Percentiles rank a stretch among this genome's conserved stretches.
Conservation (phyloP, 2,329 filamentous ascomycete genomes). For the Teratosphaeria pseudoeucalypti region DNA sequence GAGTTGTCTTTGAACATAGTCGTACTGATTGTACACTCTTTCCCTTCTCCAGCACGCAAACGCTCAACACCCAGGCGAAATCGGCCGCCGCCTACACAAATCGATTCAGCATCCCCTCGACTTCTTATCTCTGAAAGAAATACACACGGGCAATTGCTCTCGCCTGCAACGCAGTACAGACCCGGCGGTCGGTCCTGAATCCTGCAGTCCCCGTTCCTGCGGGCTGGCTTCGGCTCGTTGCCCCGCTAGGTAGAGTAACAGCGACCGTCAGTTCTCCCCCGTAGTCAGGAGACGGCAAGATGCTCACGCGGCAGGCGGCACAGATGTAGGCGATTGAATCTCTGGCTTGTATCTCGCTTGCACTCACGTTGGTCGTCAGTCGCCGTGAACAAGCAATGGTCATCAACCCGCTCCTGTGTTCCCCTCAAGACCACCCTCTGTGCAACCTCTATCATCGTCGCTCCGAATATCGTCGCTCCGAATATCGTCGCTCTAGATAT, state of each 20-base stretch:
- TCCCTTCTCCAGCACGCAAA: neutral
- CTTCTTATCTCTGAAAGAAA: neutral
- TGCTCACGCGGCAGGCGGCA: neutral
- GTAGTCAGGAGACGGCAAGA: neutral
- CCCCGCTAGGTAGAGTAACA: neutral
- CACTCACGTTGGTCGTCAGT: too few relatives aligned
- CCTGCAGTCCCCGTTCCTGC: neutral
- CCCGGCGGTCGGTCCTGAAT: neutral
- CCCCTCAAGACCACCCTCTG: too few relatives aligned
- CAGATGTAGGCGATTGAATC: neutral
- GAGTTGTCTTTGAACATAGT: too few relatives aligned
- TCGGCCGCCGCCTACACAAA: neutral
- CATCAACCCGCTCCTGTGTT: too few relatives aligned
- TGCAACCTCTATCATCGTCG: too few relatives aligned
- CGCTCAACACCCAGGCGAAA: neutral
- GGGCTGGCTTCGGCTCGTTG: neutral
- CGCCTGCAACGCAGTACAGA: neutral
- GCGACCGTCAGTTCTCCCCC: neutral
- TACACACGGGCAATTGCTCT: neutral
- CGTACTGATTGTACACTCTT: too few relatives aligned
- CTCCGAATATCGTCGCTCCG: too few relatives aligned
- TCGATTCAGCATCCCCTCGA: neutral
- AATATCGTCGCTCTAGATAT: too few relatives aligned
- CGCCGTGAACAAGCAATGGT: too few relatives aligned
- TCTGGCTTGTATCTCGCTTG: too few relatives aligned